A percentile compares a stretch with the other conserved stretches of the same genome.
Conservation (phyloP, 768 basidiomycete species). For the Leucocoprinus leucothites region DNA sequence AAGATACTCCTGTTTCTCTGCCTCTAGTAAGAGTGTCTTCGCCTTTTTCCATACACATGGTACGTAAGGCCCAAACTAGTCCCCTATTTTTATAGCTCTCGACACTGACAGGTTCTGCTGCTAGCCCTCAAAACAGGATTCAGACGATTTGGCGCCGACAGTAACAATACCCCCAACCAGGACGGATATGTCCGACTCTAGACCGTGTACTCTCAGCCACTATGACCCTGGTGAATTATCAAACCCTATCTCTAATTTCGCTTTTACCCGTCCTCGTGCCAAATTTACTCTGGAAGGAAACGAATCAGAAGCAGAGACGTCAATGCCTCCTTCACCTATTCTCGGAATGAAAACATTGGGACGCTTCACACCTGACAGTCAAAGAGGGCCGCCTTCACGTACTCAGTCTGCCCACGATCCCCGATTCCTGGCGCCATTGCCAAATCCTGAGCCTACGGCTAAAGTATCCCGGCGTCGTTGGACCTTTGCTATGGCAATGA, state of each 20-base stretch:
- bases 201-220: not conserved
- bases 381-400: constrained; percentile 4
- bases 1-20: not conserved
- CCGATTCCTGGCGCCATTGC: constrained; percentile 8
- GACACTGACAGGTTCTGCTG: not conserved
- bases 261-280: not conserved
- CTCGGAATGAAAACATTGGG: no score
- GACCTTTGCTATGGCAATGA: constrained; percentile 49
- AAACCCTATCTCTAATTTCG: constrained; percentile 1
- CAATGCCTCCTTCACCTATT: constrained; percentile 4
- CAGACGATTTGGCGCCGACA: not conserved
- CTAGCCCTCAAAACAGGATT: not conserved
- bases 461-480: constrained; percentile 22
- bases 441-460: not conserved
- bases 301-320: constrained; percentile 6
- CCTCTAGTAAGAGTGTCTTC: constrained; percentile 10
- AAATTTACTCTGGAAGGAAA: constrained; percentile 10
- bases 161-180: not conserved
- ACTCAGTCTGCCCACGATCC: constrained; percentile 3
- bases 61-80: not conserved
- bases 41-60: constrained; percentile 3
- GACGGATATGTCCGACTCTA: not conserved
- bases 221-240: not conserved
- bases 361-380: not conserved
- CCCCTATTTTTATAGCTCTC: no score